These are phyloP conservation scores for Albatrellus ellisii DNA, from an alignment of 768 basidiomycete genomes.

Conservation along the genomic window DNA sequence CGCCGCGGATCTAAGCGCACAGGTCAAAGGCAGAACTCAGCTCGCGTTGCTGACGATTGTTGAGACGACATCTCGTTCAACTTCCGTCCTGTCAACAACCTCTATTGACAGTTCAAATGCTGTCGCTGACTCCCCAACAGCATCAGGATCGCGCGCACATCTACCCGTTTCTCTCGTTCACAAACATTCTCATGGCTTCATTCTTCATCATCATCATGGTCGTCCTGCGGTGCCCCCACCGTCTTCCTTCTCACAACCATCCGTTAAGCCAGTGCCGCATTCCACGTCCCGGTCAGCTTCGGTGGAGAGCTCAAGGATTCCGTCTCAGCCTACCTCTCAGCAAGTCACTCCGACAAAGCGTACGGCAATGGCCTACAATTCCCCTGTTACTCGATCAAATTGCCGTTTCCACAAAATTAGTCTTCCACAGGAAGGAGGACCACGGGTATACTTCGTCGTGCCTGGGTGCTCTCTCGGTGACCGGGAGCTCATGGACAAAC, in stretches of 20 bases:
- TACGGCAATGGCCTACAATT: constrained; percentile 16
- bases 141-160: too few relatives aligned
- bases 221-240: constrained; percentile 2
- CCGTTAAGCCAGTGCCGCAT: not conserved
- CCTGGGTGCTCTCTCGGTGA: constrained; percentile 57
- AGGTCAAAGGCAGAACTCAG: constrained; percentile 24
- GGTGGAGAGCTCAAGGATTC: constrained; percentile 1
- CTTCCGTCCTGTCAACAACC: constrained; percentile 32
- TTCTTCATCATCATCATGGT: constrained; percentile 19
- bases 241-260: constrained; percentile 1
- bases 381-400: constrained; percentile 53
- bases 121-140: constrained; percentile 16
- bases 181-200: constrained; percentile 14
- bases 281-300: constrained; percentile 9
- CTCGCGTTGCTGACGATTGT: constrained; percentile 25
- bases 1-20: too few relatives aligned
- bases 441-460: constrained; percentile 48
- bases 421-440: constrained; percentile 41
- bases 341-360: constrained; percentile 6
- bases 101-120: constrained; percentile 14
- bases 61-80: constrained; percentile 24
- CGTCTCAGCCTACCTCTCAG: constrained; percentile 3
- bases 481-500: constrained; percentile 36
- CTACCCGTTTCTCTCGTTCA: constrained; percentile 17
- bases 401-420: constrained; percentile 62